Evolutionary conservation across 306 rosid species (phyloP).

Genomic region (Gastrolobium bilobum): DNA sequence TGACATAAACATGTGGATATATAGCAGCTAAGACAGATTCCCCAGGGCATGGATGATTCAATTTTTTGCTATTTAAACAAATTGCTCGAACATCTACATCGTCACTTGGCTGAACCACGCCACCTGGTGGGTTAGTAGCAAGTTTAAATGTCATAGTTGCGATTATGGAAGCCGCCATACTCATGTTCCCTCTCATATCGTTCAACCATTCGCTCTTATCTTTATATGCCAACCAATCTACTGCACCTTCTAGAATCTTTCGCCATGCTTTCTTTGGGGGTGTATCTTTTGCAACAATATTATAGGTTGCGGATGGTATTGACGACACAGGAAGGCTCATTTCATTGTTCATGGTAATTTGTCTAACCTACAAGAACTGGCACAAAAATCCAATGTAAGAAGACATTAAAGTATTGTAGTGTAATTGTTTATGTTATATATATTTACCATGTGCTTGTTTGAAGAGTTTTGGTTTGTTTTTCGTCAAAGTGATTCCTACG

Average conservation of each 20-base stretch:
- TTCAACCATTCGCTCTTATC: not conserved
- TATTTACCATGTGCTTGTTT: no score
- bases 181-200: constrained; percentile 17
- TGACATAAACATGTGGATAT: rapidly evolving
- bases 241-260: not conserved
- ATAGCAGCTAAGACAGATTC: not conserved
- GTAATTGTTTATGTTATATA: no score
- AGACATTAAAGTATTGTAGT: no score
- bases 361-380: no score
- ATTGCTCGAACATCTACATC: rapidly evolving
- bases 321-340: not conserved
- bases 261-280: not conserved
- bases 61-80: no score
- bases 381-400: no score
- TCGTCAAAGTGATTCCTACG: no score
- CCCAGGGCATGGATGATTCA: not conserved
- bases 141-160: constrained; percentile 32
- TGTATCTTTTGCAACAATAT: not conserved
- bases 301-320: not conserved
- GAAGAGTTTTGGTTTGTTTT: no score
- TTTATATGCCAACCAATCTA: not conserved
- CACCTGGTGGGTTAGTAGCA: constrained; percentile 29
- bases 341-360: not conserved
- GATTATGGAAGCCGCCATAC: constrained; percentile 15
- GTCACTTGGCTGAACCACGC: not conserved